Evolutionary conservation across 2,329 filamentous ascomycete species (phyloP).

Genomic region (Aaosphaeria arxii): DNA sequence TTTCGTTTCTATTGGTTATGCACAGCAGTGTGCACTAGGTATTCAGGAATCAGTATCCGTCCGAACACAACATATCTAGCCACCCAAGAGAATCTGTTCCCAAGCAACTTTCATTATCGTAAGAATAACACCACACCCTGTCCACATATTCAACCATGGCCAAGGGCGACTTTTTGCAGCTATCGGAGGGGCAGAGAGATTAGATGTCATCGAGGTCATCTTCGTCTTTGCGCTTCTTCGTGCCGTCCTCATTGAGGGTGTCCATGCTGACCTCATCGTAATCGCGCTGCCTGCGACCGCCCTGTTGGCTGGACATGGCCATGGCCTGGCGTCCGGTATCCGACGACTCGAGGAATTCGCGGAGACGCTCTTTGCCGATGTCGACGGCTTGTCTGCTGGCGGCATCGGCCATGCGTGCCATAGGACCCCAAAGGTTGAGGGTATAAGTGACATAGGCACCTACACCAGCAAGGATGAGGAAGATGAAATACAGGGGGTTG

Average conservation of each 20-base stretch:
- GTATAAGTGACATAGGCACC: conserved; percentile 88
- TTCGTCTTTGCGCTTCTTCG: conserved; percentile 32
- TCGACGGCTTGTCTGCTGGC: conserved; percentile 82
- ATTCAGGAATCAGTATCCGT: too few relatives aligned
- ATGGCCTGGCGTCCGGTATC: conserved; percentile 82
- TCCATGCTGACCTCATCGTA: conserved; percentile 34
- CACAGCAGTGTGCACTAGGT: too few relatives aligned
- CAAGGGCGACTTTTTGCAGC: too few relatives aligned
- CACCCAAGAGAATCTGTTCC: too few relatives aligned
- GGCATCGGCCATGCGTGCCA: conserved; percentile 91
- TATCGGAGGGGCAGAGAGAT: conserved; percentile 3
- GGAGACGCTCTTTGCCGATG: conserved; percentile 85
- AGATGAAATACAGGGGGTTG: conserved; percentile 89
- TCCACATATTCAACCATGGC: too few relatives aligned
- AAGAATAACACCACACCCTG: too few relatives aligned
- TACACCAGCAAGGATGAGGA: conserved; percentile 72
- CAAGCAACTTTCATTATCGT: too few relatives aligned
- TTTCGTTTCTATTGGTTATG: neutral
- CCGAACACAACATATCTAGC: too few relatives aligned
- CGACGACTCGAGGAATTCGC: conserved; percentile 85
- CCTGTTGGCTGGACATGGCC: conserved; percentile 55
- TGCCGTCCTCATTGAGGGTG: conserved; percentile 41
- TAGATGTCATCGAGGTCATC: conserved; percentile 37
- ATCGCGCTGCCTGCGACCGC: conserved; percentile 3
- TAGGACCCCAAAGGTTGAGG: conserved; percentile 92